Percentiles rank a stretch among this genome's conserved stretches.
Evolutionary conservation across 352 stramenopile species (phyloP).

Genomic region (Phytopythium vexans): DNA sequence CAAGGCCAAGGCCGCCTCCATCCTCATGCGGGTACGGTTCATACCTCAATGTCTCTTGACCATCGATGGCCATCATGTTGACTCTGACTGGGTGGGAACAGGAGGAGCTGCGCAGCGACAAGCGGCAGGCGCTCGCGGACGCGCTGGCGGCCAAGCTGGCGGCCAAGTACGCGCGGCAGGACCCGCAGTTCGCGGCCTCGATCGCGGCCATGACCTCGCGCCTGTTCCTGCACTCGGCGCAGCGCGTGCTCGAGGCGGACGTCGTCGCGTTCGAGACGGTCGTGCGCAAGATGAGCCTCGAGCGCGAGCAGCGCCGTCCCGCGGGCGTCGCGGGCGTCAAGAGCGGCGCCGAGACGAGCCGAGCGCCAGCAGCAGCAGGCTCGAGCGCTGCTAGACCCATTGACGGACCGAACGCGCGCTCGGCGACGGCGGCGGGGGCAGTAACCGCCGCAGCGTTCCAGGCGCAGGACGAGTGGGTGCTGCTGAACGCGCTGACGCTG

Average conservation of each 20-base stretch:
- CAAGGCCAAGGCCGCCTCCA: conserved; percentile 32
- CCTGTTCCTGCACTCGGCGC: conserved; percentile 48
- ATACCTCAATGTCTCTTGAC: not conserved
- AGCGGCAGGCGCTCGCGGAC: conserved; percentile 51
- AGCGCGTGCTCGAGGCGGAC: conserved; percentile 51
- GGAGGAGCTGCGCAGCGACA: conserved; percentile 64
- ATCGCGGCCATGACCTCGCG: conserved; percentile 53
- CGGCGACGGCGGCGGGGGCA: conserved; percentile 1
- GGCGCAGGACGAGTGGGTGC: conserved; percentile 65
- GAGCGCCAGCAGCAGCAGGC: conserved; percentile 5
- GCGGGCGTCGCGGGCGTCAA: not conserved
- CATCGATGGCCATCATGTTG: not conserved
- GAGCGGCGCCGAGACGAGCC: conserved; percentile 2
- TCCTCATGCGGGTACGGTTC: conserved; percentile 21
- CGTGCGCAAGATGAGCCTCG: conserved; percentile 62
- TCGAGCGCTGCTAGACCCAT: conserved; percentile 5
- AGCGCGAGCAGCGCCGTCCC: conserved; percentile 24
- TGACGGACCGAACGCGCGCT: conserved; percentile 11
- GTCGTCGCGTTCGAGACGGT: conserved; percentile 58
- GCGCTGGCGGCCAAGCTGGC: conserved; percentile 44
- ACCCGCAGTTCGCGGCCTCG: conserved; percentile 46
- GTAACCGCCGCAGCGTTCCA: conserved; percentile 24
- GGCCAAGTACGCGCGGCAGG: conserved; percentile 58
- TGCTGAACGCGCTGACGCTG: conserved; percentile 70
- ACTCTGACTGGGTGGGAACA: conserved; percentile 1